Percentiles rank a stretch among this genome's conserved stretches.
Evolutionary conservation across 2,329 filamentous ascomycete species (phyloP).

Genomic region (Orbilia javanica): DNA sequence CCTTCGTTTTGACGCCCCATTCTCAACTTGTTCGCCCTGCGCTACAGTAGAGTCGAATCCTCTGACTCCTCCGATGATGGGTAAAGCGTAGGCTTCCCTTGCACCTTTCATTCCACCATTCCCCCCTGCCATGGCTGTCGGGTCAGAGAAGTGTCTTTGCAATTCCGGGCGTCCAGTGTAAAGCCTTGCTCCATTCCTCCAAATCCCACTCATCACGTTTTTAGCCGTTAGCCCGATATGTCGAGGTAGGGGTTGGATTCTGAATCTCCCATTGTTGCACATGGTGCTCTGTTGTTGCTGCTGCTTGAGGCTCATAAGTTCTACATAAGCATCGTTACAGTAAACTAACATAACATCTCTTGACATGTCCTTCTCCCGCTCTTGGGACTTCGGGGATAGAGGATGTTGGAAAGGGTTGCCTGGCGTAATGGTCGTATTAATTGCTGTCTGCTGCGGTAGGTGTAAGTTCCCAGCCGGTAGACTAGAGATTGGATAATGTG

Average conservation of each 20-base stretch:
- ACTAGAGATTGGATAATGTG: not conserved
- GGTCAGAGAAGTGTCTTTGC: conserved; percentile 53
- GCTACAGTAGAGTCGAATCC: conserved; percentile 38
- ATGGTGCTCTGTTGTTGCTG: conserved; percentile 44
- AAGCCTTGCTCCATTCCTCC: conserved; percentile 47
- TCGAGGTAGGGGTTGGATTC: conserved; percentile 49
- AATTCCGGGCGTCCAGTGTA: conserved; percentile 43
- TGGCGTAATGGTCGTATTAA: conserved; percentile 30
- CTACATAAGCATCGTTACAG: conserved; percentile 53
- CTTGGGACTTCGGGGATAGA: conserved; percentile 26
- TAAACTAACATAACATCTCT: conserved; percentile 52
- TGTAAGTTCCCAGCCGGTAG: conserved; percentile 26
- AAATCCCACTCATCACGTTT: conserved; percentile 46
- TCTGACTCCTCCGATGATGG: conserved; percentile 29
- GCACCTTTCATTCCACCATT: conserved; percentile 26
- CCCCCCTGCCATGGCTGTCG: conserved; percentile 6
- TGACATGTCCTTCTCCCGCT: conserved; percentile 45
- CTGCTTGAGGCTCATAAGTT: conserved; percentile 53
- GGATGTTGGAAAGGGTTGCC: conserved; percentile 54
- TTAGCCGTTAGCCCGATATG: conserved; percentile 51
- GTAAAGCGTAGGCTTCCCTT: conserved; percentile 51
- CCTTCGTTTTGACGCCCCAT: conserved; percentile 48
- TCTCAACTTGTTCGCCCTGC: conserved; percentile 30
- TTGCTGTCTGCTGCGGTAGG: conserved; percentile 37
- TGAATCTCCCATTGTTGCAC: conserved; percentile 29